These are phyloP conservation scores for Ganoderma leucocontextum DNA, from an alignment of 1,284 basidiomycete genomes.

Conservation along the genomic window DNA sequence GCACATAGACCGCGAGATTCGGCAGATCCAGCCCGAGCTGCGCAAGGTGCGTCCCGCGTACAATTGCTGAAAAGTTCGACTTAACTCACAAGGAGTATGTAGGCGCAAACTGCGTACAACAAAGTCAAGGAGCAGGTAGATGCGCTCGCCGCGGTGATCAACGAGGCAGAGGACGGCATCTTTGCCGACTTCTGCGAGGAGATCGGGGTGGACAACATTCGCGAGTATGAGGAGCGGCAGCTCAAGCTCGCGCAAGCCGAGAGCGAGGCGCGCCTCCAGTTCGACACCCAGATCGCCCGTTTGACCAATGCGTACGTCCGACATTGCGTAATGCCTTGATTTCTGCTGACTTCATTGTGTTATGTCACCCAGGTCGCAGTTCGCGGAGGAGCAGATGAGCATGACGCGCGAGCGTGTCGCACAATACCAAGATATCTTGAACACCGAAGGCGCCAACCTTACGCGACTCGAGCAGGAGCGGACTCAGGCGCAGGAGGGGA, in stretches of 20 bases:
- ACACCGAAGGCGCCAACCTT: conserved; percentile 66
- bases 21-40: conserved; percentile 70
- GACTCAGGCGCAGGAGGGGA: conserved; percentile 66
- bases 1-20: conserved; percentile 76
- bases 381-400: conserved; percentile 79
- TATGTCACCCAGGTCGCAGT: conserved; percentile 66
- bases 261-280: conserved; percentile 84
- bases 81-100: background rate
- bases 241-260: conserved; percentile 89
- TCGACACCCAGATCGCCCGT: conserved; percentile 88
- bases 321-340: background rate
- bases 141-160: conserved; percentile 66
- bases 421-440: conserved; percentile 61
- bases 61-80: conserved; percentile 3
- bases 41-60: conserved; percentile 58
- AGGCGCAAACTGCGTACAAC: conserved; percentile 65
- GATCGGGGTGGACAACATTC: conserved; percentile 86
- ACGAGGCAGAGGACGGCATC: conserved; percentile 83
- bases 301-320: conserved; percentile 84
- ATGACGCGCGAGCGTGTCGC: conserved; percentile 70
- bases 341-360: conserved; percentile 2
- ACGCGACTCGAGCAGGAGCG: conserved; percentile 67
- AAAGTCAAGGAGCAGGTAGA: conserved; percentile 64
- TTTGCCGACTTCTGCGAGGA: conserved; percentile 85
- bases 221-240: conserved; percentile 95